Evolutionary conservation across 2,329 filamentous ascomycete species (phyloP).

Genomic region (Huntiella bhutanensis): DNA sequence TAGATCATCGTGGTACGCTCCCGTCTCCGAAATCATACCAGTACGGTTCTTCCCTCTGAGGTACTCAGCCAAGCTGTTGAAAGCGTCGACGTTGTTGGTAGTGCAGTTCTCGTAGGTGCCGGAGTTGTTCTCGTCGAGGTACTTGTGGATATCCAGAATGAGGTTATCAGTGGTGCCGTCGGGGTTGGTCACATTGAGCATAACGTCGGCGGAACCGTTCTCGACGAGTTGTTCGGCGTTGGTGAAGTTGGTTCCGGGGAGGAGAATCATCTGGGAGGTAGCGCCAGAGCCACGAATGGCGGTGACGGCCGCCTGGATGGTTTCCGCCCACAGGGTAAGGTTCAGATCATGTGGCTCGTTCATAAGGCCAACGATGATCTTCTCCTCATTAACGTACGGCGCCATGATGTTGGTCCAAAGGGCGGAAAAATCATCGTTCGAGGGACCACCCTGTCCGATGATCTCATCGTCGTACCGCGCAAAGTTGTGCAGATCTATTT

Average conservation of each 20-base stretch:
- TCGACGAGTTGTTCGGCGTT: slow-evolving; percentile 29
- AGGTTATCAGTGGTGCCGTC: slow-evolving; percentile 37
- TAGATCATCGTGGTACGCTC: slow-evolving; percentile 21
- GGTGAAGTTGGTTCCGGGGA: slow-evolving; percentile 43
- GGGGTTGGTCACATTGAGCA: slow-evolving; percentile 36
- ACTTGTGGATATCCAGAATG: slow-evolving; percentile 42
- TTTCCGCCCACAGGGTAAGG: slow-evolving; percentile 36
- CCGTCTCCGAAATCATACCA: slow-evolving; percentile 30
- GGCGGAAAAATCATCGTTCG: slow-evolving; percentile 35
- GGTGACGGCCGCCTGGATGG: slow-evolving; percentile 42
- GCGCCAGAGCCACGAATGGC: slow-evolving; percentile 48
- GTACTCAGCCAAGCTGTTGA: slow-evolving; percentile 27
- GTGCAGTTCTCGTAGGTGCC: slow-evolving; percentile 33
- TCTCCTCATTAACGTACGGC: slow-evolving; percentile 34
- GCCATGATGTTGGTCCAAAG: slow-evolving; percentile 40
- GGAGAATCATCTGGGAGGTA: slow-evolving; percentile 41
- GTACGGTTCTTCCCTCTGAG: slow-evolving; percentile 24
- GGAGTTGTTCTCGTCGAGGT: slow-evolving; percentile 37
- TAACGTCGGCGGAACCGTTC: slow-evolving; percentile 29
- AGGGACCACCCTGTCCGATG: slow-evolving; percentile 46
- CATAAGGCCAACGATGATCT: slow-evolving; percentile 47
- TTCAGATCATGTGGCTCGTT: slow-evolving; percentile 48
- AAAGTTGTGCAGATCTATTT: slow-evolving; percentile 41
- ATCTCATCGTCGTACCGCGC: slow-evolving; percentile 42
- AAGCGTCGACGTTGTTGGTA: slow-evolving; percentile 31